Evolutionary conservation across 2,329 filamentous ascomycete species (phyloP).

Genomic region (Epichloe sibirici): DNA sequence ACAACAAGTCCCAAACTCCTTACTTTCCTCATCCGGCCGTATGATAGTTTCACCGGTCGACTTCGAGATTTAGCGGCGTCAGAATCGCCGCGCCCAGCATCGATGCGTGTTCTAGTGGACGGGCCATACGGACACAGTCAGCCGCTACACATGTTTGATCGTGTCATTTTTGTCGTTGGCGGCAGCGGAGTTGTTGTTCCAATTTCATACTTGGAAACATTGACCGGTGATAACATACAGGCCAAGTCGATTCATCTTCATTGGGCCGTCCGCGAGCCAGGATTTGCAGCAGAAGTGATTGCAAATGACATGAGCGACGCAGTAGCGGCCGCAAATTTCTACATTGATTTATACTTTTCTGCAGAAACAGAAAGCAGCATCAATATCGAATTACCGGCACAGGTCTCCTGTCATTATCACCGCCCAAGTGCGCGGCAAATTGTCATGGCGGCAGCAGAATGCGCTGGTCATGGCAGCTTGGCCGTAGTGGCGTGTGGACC

Average conservation of each 20-base stretch:
- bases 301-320: constrained; percentile 19
- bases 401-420: constrained; percentile 11
- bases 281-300: constrained; percentile 24
- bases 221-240: constrained; percentile 11
- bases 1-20: constrained; percentile 12
- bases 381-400: constrained; percentile 7
- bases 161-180: constrained; percentile 30
- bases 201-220: constrained; percentile 23
- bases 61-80: constrained; percentile 20
- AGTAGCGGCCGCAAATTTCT: constrained; percentile 17
- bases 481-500: constrained; percentile 34
- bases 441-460: constrained; percentile 16
- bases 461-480: constrained; percentile 14
- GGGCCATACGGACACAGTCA: constrained; percentile 32
- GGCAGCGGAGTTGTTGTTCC: constrained; percentile 33
- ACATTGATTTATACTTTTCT: constrained; percentile 26
- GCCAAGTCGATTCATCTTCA: constrained; percentile 22
- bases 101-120: constrained; percentile 28
- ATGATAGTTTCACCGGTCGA: constrained; percentile 30
- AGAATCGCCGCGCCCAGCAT: constrained; percentile 13
- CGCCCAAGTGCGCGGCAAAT: constrained; percentile 23
- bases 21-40: constrained; percentile 33
- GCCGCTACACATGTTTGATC: constrained; percentile 24
- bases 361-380: constrained; percentile 7
- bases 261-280: constrained; percentile 31